These are phyloP conservation scores for Serendipita sp. DNA, from an alignment of 768 basidiomycete genomes.

Conservation along the genomic window DNA sequence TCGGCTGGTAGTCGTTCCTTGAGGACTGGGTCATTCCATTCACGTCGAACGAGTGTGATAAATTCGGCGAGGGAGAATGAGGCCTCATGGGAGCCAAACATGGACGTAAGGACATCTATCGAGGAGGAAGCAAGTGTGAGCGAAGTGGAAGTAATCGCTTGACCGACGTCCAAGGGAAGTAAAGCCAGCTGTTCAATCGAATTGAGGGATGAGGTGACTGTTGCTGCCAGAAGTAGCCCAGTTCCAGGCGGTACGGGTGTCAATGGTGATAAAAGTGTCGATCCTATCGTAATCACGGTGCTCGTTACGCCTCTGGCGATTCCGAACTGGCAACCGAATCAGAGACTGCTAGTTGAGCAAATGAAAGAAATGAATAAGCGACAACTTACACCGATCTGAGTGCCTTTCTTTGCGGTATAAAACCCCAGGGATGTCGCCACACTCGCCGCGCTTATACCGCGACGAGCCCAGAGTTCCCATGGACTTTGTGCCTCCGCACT, in stretches of 20 bases:
- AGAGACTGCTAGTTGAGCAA: slow-evolving; percentile 1
- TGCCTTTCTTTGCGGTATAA: slow-evolving; percentile 47
- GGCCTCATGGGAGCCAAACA: slow-evolving; percentile 56
- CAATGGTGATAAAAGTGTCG: slow-evolving; percentile 53
- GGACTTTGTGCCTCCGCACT: background rate
- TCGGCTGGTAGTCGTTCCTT: slow-evolving; percentile 41
- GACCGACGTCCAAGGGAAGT: slow-evolving; percentile 56
- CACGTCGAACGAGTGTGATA: slow-evolving; percentile 61
- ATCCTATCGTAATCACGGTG: slow-evolving; percentile 40
- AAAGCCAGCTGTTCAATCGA: slow-evolving; percentile 58
- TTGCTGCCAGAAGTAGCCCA: slow-evolving; percentile 39
- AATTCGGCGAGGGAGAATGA: slow-evolving; percentile 71
- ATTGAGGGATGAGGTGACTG: slow-evolving; percentile 44
- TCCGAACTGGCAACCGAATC: slow-evolving; percentile 36
- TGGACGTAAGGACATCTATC: slow-evolving; percentile 52
- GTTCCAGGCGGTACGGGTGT: slow-evolving; percentile 37
- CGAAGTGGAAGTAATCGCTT: slow-evolving; percentile 62
- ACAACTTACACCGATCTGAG: slow-evolving; percentile 52
- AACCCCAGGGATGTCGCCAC: slow-evolving; percentile 50
- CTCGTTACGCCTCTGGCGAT: slow-evolving; percentile 47
- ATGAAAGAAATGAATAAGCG: background rate
- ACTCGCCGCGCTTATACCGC: slow-evolving; percentile 49
- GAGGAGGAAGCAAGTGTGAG: slow-evolving; percentile 60
- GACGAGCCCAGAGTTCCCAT: background rate
- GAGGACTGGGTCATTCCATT: slow-evolving; percentile 46